phyloP scores from a whole-genome alignment of 257 asterid species.

The Gynochthodes officinalis region DNA sequence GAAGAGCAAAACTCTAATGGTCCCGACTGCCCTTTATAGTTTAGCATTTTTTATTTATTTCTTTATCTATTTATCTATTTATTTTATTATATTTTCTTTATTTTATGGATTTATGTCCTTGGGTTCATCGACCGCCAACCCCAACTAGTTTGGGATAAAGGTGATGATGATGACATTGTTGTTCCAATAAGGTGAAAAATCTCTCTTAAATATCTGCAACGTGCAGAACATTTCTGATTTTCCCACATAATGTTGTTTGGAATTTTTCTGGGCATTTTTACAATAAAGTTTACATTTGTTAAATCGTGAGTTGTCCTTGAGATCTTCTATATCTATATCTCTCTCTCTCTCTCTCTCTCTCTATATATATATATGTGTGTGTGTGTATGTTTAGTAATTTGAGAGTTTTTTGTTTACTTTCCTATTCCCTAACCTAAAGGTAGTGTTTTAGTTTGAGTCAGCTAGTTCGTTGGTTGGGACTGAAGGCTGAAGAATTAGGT shows the following conservation, averaged over 20 bases:
- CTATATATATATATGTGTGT: too few species aligned
- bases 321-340: not conserved
- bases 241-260: not conserved
- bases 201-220: not conserved
- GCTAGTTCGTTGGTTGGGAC: slow-evolving; percentile 88
- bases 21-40: too few species aligned
- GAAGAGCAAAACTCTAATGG: too few species aligned
- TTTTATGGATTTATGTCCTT: too few species aligned
- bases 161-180: not conserved
- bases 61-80: too few species aligned
- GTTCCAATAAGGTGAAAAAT: not conserved
- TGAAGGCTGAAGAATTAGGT: slow-evolving; percentile 96
- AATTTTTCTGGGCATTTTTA: not conserved
- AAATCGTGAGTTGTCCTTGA: not conserved
- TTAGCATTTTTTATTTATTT: too few species aligned
- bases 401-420: slow-evolving; percentile 20
- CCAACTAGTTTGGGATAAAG: too few species aligned
- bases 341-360: too few species aligned
- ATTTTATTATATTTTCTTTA: too few species aligned
- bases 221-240: not conserved
- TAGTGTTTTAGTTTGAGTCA: slow-evolving; percentile 78
- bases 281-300: not conserved
- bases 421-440: slow-evolving; percentile 13
- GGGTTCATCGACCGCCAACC: too few species aligned
- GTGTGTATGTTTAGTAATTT: not conserved